phyloP scores from a whole-genome alignment of 208 protist species.

The Wallacemonas sp. region DNA sequence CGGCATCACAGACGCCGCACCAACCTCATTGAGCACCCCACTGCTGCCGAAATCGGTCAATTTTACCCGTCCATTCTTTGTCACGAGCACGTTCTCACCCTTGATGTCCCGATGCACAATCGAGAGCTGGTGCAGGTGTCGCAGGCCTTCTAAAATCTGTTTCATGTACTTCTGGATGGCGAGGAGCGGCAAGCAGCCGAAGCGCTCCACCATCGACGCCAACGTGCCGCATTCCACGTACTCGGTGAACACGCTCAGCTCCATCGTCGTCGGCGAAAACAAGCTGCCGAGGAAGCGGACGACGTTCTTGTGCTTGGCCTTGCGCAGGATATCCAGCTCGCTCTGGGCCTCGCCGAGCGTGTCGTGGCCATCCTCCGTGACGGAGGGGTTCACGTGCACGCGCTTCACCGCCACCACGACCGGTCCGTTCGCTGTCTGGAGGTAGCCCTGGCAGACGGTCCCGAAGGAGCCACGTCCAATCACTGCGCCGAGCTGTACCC shows the following conservation, averaged over 20 bases:
- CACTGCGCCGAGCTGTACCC: conserved; percentile 43
- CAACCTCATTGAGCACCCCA: conserved; percentile 16
- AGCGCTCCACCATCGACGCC: conserved; percentile 46
- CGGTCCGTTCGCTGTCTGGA: conserved; percentile 33
- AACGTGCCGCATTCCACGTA: conserved; percentile 80
- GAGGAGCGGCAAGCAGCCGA: conserved; percentile 50
- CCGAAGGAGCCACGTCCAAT: conserved; percentile 70
- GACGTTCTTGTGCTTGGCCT: conserved; percentile 66
- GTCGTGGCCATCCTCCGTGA: conserved; percentile 6
- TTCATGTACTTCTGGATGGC: conserved; percentile 73
- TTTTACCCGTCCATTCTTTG: conserved; percentile 64
- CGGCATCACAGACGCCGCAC: conserved; percentile 16
- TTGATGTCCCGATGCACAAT: conserved; percentile 88
- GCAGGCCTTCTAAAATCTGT: conserved; percentile 64
- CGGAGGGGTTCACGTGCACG: conserved; percentile 30
- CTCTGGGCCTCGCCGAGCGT: conserved; percentile 40
- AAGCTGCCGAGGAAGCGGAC: conserved; percentile 67
- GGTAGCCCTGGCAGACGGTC: conserved; percentile 44
- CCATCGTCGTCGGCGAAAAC: conserved; percentile 24
- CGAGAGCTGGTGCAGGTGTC: conserved; percentile 62
- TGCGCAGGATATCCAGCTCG: conserved; percentile 64
- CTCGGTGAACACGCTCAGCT: conserved; percentile 74
- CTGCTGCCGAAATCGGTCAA: conserved; percentile 82
- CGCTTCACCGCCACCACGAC: conserved; percentile 72
- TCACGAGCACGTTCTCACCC: conserved; percentile 77